Percentiles rank a stretch among this genome's conserved stretches.
Conservation (phyloP, 345 rosid species). For the Eucalyptus polybractea region DNA sequence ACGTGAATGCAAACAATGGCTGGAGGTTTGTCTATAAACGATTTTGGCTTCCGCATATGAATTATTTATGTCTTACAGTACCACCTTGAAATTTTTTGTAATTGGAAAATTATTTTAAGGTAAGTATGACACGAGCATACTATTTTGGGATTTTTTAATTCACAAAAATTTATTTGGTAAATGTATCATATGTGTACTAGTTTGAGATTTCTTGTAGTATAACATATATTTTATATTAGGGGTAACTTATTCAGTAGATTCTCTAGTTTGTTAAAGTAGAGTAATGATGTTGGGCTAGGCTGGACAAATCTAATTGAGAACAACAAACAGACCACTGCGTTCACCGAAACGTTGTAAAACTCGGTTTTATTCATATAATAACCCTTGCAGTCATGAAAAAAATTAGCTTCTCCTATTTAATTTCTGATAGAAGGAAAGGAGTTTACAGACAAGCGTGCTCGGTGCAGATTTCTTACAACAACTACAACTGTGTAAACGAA, state of each 20-base stretch:
- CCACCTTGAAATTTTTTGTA: background rate
- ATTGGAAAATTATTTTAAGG: background rate
- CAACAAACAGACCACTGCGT: background rate
- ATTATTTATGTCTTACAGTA: too few relatives aligned
- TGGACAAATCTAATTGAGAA: background rate
- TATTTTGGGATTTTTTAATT: background rate
- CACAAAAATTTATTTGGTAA: background rate
- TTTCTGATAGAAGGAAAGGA: background rate
- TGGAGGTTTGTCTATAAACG: too few relatives aligned
- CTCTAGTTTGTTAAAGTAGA: background rate
- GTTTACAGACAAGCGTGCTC: background rate
- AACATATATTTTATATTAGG: background rate
- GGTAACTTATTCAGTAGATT: background rate
- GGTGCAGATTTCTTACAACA: background rate
- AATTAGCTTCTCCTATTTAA: background rate
- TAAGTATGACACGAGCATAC: background rate
- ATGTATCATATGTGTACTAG: background rate
- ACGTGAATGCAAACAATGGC: too few relatives aligned
- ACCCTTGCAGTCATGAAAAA: background rate
- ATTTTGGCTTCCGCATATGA: too few relatives aligned
- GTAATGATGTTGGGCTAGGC: background rate
- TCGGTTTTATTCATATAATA: background rate
- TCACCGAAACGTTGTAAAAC: background rate
- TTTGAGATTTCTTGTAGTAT: background rate
- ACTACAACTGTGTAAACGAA: background rate